These are phyloP conservation scores for Pythium dissotocum DNA, from an alignment of 352 stramenopile species.

Conservation along the genomic window DNA sequence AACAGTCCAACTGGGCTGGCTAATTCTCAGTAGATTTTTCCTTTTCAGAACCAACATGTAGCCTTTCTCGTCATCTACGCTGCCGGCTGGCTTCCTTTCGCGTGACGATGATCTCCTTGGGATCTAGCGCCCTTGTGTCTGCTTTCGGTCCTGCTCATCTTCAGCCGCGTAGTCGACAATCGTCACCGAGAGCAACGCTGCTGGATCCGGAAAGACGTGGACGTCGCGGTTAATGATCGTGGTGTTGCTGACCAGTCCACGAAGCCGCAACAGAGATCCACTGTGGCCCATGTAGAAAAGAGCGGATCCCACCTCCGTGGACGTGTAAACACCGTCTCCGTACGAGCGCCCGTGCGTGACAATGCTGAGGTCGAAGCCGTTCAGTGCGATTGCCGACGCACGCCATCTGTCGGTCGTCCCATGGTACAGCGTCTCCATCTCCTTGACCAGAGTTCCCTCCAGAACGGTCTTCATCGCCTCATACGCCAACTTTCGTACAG, in stretches of 20 bases:
- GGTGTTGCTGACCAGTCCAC: slow-evolving; percentile 17
- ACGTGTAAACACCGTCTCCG: slow-evolving; percentile 24
- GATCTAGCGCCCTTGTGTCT: too few species aligned
- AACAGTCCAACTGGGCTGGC: neutral
- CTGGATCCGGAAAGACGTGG: slow-evolving; percentile 28
- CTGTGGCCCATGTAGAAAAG: neutral
- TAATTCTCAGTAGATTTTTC: too few species aligned
- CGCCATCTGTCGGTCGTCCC: slow-evolving; percentile 26
- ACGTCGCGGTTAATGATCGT: slow-evolving; percentile 13
- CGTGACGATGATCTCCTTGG: too few species aligned
- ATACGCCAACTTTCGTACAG: too few species aligned
- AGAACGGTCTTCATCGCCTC: too few species aligned
- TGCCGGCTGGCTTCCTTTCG: too few species aligned
- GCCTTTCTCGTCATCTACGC: too few species aligned
- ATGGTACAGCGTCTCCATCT: slow-evolving; percentile 18
- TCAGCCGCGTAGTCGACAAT: slow-evolving; percentile 24
- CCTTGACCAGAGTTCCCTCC: neutral
- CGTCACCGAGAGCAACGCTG: slow-evolving; percentile 12
- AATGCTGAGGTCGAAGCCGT: slow-evolving; percentile 26
- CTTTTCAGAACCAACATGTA: too few species aligned
- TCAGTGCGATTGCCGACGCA: slow-evolving; percentile 27
- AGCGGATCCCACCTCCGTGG: neutral
- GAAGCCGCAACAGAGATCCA: slow-evolving; percentile 21
- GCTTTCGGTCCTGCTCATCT: too few species aligned
- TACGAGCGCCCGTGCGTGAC: slow-evolving; percentile 6